These are phyloP conservation scores for Cercospora canescens DNA, from an alignment of 2,329 filamentous ascomycete genomes.

Conservation along the genomic window DNA sequence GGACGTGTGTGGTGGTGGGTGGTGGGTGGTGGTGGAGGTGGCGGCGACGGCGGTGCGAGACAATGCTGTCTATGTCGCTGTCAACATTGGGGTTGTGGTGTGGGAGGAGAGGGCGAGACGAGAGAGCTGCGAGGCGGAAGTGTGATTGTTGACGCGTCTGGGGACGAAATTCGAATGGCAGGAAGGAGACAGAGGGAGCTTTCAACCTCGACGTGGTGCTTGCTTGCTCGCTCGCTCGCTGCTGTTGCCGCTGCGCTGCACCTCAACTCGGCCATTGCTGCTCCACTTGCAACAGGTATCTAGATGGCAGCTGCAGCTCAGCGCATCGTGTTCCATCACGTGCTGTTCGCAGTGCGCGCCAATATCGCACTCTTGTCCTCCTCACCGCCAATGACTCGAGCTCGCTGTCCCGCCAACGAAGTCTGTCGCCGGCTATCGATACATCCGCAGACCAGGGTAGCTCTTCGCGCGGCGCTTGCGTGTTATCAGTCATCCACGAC, in stretches of 20 bases:
- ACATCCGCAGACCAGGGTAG: conserved; percentile 3
- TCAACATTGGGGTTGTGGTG: conserved; percentile 15
- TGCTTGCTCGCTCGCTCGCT: neutral
- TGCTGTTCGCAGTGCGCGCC: neutral
- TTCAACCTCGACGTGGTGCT: neutral
- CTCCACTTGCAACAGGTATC: neutral
- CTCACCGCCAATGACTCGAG: conserved; percentile 7
- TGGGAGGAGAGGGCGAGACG: neutral
- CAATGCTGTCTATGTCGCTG: conserved; percentile 18
- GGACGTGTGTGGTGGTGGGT: neutral
- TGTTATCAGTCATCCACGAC: neutral
- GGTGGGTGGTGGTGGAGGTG: too few relatives aligned
- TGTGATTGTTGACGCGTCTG: neutral
- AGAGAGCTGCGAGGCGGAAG: neutral
- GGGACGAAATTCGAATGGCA: conserved; percentile 6
- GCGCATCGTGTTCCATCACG: neutral
- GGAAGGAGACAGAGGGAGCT: neutral
- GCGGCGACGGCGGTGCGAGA: conserved; percentile 9
- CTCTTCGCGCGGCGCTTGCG: neutral
- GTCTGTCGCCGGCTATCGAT: neutral
- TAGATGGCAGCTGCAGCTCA: neutral
- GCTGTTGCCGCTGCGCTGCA: neutral
- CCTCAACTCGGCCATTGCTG: neutral
- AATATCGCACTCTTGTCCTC: neutral
- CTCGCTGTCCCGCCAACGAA: neutral